phyloP scores from a whole-genome alignment of 2,329 filamentous ascomycete genomes.

The Pseudogymnoascus sp. region DNA sequence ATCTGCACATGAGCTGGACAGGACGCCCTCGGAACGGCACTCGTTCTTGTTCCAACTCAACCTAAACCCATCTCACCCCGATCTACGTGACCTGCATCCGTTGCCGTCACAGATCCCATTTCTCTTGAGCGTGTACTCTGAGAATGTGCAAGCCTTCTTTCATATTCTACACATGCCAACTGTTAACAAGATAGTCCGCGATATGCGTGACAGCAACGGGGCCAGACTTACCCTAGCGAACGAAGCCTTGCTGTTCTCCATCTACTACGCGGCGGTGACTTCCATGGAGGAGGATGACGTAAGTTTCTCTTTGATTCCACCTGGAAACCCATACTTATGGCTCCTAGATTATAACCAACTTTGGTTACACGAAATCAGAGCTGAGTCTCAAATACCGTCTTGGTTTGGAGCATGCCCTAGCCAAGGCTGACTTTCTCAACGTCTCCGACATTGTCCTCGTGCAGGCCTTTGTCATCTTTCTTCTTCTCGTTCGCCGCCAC shows the following conservation, averaged over 20 bases:
- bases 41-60: conserved; percentile 46
- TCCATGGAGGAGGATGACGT: conserved; percentile 53
- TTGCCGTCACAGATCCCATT: conserved; percentile 49
- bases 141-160: conserved; percentile 42
- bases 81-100: conserved; percentile 39
- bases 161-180: conserved; percentile 41
- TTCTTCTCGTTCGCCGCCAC: conserved; percentile 35
- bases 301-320: conserved; percentile 20
- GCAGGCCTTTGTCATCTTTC: conserved; percentile 43
- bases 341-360: conserved; percentile 37
- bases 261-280: conserved; percentile 48
- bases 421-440: conserved; percentile 42
- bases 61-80: conserved; percentile 24
- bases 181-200: conserved; percentile 33
- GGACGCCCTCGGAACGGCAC: conserved; percentile 39
- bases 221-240: conserved; percentile 34
- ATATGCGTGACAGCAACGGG: conserved; percentile 28
- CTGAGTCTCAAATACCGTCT: conserved; percentile 40
- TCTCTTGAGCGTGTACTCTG: conserved; percentile 41
- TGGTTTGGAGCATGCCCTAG: conserved; percentile 42
- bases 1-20: conserved; percentile 34
- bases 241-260: conserved; percentile 48
- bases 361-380: conserved; percentile 40
- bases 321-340: not conserved
- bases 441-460: conserved; percentile 41